These are phyloP conservation scores for Echites panduratus DNA, from an alignment of 257 asterid species.

Conservation along the genomic window DNA sequence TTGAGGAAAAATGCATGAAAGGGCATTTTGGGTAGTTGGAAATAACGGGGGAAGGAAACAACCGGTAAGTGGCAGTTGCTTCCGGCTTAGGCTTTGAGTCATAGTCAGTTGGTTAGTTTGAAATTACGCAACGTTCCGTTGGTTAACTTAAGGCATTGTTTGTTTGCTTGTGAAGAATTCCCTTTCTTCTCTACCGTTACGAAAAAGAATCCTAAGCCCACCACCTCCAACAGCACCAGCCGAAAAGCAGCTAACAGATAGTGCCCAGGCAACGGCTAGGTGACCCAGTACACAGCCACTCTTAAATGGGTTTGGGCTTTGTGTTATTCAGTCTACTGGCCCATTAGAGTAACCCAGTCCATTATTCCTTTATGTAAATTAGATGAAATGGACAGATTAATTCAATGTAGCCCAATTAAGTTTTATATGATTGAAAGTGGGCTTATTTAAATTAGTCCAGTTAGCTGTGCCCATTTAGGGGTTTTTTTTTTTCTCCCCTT, in stretches of 20 bases:
- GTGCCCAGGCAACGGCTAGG: conserved; percentile 44
- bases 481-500: too few relatives aligned
- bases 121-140: not conserved
- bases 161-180: conserved; percentile 35
- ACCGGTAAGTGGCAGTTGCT: conserved; percentile 26
- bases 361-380: too few relatives aligned
- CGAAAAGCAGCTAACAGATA: conserved; percentile 2
- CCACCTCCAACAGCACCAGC: conserved; percentile 26
- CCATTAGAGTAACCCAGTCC: not conserved
- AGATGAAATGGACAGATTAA: too few relatives aligned
- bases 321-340: not conserved
- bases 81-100: conserved; percentile 38
- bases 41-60: conserved; percentile 6
- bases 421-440: too few relatives aligned
- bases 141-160: conserved; percentile 25
- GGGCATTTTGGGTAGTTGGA: conserved; percentile 23
- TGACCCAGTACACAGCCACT: conserved; percentile 17
- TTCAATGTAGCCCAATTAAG: too few relatives aligned
- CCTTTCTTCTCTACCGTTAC: conserved; percentile 42
- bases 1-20: not conserved
- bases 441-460: too few relatives aligned
- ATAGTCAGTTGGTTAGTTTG: conserved; percentile 33
- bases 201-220: conserved; percentile 48
- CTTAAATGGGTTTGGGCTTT: not conserved
- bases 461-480: too few relatives aligned